Evolutionary conservation across 2,329 filamentous ascomycete species (phyloP).

Genomic region (Colletotrichum horii): DNA sequence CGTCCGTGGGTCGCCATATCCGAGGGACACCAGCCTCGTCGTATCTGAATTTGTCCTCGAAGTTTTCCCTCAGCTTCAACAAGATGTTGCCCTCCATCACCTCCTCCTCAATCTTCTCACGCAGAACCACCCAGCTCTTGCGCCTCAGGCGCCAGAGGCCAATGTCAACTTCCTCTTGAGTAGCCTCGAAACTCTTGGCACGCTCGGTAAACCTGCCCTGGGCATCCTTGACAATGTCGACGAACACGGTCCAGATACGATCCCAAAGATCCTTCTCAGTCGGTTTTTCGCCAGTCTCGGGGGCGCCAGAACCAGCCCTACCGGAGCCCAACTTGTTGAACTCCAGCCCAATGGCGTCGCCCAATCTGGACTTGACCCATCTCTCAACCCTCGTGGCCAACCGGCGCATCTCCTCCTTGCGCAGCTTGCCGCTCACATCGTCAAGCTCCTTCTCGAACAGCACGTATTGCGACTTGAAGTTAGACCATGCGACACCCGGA

Average conservation of each 20-base stretch:
- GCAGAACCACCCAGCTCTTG: constrained; percentile 92
- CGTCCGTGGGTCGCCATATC: constrained; percentile 95
- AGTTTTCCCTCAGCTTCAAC: constrained; percentile 95
- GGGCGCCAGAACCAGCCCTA: constrained; percentile 79
- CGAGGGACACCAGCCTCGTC: constrained; percentile 93
- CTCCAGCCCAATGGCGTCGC: constrained; percentile 87
- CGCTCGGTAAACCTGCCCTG: constrained; percentile 85
- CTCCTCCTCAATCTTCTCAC: constrained; percentile 93
- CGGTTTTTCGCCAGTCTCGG: constrained; percentile 77
- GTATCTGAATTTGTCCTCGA: constrained; percentile 99
- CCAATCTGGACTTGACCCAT: constrained; percentile 88
- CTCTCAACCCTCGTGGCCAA: constrained; percentile 90
- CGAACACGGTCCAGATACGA: constrained; percentile 88
- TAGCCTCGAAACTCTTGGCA: constrained; percentile 93
- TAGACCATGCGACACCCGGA: constrained; percentile 83
- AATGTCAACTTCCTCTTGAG: constrained; percentile 86
- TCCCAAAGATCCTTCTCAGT: constrained; percentile 93
- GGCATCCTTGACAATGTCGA: constrained; percentile 81
- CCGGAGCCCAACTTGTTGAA: constrained; percentile 96
- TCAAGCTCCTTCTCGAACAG: constrained; percentile 92
- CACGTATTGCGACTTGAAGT: constrained; percentile 79
- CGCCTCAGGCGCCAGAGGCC: constrained; percentile 91
- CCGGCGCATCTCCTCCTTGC: constrained; percentile 95
- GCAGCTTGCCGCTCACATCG: constrained; percentile 81
- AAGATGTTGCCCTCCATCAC: constrained; percentile 97